phyloP scores from a whole-genome alignment of 108 stramenopile genomes.

The Craspedostauros australis region DNA sequence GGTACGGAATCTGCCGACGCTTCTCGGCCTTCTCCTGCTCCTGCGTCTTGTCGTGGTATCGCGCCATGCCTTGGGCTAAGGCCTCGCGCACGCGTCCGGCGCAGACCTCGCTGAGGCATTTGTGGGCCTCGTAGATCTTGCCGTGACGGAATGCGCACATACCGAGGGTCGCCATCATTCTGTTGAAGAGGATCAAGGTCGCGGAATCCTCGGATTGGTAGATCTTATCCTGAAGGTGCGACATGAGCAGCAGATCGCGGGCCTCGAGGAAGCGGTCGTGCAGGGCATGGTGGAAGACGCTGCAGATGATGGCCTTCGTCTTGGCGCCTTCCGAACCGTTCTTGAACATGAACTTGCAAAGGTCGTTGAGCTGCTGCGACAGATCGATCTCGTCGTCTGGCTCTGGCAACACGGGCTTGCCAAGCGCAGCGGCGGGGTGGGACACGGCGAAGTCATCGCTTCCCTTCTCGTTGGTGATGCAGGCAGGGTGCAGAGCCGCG shows the following conservation, averaged over 20 bases:
- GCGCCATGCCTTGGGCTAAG: conserved; percentile 89
- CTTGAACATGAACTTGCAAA: conserved; percentile 89
- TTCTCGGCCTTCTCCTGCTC: conserved; percentile 98
- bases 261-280: conserved; percentile 97
- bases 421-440: conserved; percentile 70
- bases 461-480: conserved; percentile 36
- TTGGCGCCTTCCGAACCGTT: conserved; percentile 82
- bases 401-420: conserved; percentile 48
- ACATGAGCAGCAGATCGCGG: conserved; percentile 95
- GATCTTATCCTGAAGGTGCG: conserved; percentile 89
- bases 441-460: conserved; percentile 22
- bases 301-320: conserved; percentile 94
- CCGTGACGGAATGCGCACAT: conserved; percentile 96
- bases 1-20: conserved; percentile 93
- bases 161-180: conserved; percentile 96
- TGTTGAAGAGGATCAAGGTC: conserved; percentile 96
- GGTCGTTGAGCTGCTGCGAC: conserved; percentile 44
- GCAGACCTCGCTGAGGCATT: conserved; percentile 92
- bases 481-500: conserved; percentile 77
- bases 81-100: conserved; percentile 88
- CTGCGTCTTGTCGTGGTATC: conserved; percentile 83
- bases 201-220: conserved; percentile 68
- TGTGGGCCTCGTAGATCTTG: conserved; percentile 90
- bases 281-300: conserved; percentile 93
- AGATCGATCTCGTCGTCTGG: conserved; percentile 20